These are phyloP conservation scores for Aspergillus campestris DNA, from an alignment of 495 filamentous ascomycete species.

Conservation along the genomic window DNA sequence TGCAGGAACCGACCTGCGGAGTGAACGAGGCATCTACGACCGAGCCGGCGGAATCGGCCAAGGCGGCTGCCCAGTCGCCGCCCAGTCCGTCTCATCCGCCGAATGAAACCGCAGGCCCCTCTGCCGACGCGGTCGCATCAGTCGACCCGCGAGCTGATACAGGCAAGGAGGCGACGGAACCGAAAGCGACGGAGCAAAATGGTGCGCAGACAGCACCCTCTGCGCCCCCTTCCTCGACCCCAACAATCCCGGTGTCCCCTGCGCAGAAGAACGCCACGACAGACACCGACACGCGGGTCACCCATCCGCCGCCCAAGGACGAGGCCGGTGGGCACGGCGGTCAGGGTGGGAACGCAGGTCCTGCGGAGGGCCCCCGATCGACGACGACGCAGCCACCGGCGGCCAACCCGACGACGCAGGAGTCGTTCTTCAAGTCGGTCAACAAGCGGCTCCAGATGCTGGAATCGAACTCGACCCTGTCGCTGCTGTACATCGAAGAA, in stretches of 20 bases:
- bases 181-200: too few relatives aligned
- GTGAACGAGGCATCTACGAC: too few relatives aligned
- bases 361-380: constrained; percentile 36
- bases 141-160: too few relatives aligned
- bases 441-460: constrained; percentile 85
- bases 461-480: constrained; percentile 86
- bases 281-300: constrained; percentile 17
- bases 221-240: constrained; percentile 15
- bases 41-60: too few relatives aligned
- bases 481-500: constrained; percentile 92
- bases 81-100: too few relatives aligned
- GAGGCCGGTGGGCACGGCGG: constrained; percentile 3
- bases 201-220: not conserved
- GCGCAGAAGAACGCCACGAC: constrained; percentile 16
- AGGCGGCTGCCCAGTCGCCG: too few relatives aligned
- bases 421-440: constrained; percentile 95
- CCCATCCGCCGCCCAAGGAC: constrained; percentile 17
- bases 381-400: constrained; percentile 48
- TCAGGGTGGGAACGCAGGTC: constrained; percentile 5
- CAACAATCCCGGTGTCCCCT: constrained; percentile 13
- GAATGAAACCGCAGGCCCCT: too few relatives aligned
- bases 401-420: constrained; percentile 77
- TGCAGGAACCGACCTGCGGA: too few relatives aligned
- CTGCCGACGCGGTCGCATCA: too few relatives aligned
- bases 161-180: too few relatives aligned